Conservation (phyloP, 768 basidiomycete genomes). For the Sarcomyxa edulis region DNA sequence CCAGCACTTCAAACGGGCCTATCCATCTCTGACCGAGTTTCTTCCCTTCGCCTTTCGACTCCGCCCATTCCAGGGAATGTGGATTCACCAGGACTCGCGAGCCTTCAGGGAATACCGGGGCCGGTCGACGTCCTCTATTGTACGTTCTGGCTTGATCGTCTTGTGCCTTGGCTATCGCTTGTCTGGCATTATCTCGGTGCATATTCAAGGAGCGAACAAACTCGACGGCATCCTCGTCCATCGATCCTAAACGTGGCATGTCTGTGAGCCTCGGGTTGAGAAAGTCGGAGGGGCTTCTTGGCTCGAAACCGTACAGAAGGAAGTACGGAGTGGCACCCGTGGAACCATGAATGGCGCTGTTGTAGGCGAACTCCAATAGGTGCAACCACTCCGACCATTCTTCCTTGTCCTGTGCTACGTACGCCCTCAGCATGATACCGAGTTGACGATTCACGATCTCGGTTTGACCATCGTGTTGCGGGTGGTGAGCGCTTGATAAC, state of each 20-base stretch:
- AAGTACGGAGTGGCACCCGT: slow-evolving; percentile 16
- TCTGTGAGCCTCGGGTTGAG: slow-evolving; percentile 1
- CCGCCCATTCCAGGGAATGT: slow-evolving; percentile 1
- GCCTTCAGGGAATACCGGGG: background rate
- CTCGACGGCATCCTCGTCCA: background rate
- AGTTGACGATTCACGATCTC: slow-evolving; percentile 21
- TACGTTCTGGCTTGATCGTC: slow-evolving; percentile 3
- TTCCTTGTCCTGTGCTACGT: slow-evolving; percentile 12
- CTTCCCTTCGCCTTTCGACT: slow-evolving; percentile 1
- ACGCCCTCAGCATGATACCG: slow-evolving; percentile 17
- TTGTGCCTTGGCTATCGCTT: background rate
- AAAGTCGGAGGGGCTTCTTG: slow-evolving; percentile 5
- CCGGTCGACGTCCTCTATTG: background rate
- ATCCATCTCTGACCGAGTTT: slow-evolving; percentile 2
- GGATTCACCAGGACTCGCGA: slow-evolving; percentile 3
- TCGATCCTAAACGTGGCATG: slow-evolving; percentile 9
- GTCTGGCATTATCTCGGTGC: background rate
- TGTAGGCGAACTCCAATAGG: slow-evolving; percentile 22
- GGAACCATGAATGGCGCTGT: slow-evolving; percentile 13
- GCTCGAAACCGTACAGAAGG: slow-evolving; percentile 16
- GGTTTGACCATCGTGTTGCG: slow-evolving; percentile 32
- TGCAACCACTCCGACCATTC: too few relatives aligned
- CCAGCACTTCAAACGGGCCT: slow-evolving; percentile 5
- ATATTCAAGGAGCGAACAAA: background rate
- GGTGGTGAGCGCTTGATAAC: too few relatives aligned